Conservation (phyloP, 129 eudicot genomes). For the Saposhnikovia divaricata region DNA sequence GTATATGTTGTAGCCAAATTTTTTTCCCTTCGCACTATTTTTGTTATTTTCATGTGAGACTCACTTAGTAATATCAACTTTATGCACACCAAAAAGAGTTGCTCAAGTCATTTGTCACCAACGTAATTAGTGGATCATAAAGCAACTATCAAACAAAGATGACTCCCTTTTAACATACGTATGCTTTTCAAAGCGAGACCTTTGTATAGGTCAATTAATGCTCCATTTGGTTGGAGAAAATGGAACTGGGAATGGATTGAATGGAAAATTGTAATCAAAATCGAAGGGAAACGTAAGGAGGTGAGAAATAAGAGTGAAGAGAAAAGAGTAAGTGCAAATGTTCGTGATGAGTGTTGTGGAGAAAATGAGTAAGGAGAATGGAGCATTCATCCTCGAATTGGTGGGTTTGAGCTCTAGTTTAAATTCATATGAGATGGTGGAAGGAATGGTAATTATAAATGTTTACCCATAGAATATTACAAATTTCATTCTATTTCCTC, state of each 20-base stretch:
- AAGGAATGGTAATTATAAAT: neutral
- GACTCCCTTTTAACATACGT: neutral
- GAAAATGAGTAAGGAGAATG: neutral
- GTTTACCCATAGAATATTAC: too few species aligned
- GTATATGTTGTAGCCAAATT: too few species aligned
- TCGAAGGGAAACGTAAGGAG: neutral
- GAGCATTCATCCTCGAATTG: neutral
- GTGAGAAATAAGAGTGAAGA: neutral
- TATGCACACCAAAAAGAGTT: neutral
- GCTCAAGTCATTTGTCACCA: neutral
- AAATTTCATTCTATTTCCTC: too few species aligned
- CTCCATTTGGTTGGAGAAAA: neutral
- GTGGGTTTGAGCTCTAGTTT: neutral
- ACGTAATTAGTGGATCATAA: neutral
- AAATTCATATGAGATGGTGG: neutral
- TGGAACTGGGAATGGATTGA: neutral
- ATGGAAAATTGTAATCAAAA: too few species aligned
- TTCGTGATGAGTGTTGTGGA: too few species aligned
- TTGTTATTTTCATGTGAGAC: neutral
- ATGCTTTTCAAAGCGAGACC: neutral
- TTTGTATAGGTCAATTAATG: neutral
- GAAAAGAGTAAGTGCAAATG: neutral
- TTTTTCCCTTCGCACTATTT: neutral
- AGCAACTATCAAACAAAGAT: neutral
- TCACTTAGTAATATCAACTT: neutral